These are phyloP conservation scores for Aspergillus conjunctus DNA, from an alignment of 495 filamentous ascomycete genomes.

Conservation along the genomic window DNA sequence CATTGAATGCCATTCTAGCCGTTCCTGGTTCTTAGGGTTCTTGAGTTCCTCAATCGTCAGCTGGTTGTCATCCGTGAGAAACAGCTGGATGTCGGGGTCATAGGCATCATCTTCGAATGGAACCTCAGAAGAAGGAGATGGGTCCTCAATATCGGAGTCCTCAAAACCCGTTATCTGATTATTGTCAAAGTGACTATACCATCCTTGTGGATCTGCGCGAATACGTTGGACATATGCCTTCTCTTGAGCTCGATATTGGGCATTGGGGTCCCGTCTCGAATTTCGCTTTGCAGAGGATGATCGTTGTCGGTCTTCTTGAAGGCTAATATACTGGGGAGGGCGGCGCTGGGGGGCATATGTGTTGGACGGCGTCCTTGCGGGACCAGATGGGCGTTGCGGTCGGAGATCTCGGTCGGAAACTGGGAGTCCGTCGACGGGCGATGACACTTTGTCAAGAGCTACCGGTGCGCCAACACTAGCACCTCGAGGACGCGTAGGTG, in stretches of 20 bases:
- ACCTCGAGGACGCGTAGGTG: conserved; percentile 41
- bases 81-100: conserved; percentile 90
- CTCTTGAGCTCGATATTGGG: conserved; percentile 80
- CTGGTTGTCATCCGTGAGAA: conserved; percentile 81
- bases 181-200: conserved; percentile 73
- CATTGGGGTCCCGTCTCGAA: conserved; percentile 67
- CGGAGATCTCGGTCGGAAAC: conserved; percentile 34
- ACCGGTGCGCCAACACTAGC: conserved; percentile 40
- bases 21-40: conserved; percentile 84
- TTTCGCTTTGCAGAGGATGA: conserved; percentile 55
- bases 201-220: conserved; percentile 67
- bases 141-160: conserved; percentile 88
- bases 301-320: conserved; percentile 52
- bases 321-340: conserved; percentile 62
- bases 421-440: conserved; percentile 32
- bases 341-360: conserved; percentile 77
- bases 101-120: conserved; percentile 82
- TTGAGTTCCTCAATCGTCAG: conserved; percentile 86
- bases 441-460: conserved; percentile 33
- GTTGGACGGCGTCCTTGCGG: conserved; percentile 66
- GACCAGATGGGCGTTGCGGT: conserved; percentile 60
- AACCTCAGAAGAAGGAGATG: conserved; percentile 81
- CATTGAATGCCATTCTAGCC: conserved; percentile 98
- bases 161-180: conserved; percentile 63
- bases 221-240: conserved; percentile 79